Evolutionary conservation across 768 basidiomycete genomes (phyloP), one percentile per base, ranked within the genome.

Genomic region (Psilocybe azurescens): DNA sequence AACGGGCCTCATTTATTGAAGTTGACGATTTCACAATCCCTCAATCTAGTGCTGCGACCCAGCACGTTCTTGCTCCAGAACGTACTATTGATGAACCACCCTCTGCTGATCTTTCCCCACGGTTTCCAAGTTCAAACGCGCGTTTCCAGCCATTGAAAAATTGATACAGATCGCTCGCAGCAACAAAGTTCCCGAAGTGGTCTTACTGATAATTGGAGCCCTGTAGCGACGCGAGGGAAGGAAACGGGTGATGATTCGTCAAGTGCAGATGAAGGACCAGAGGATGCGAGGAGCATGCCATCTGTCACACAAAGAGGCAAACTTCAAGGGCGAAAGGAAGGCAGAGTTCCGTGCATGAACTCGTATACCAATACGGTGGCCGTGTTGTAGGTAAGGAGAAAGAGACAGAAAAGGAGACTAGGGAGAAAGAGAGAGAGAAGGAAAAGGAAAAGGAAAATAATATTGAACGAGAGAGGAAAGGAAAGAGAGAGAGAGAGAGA

Each of bases 261-360:
- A 11, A 87, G 87, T 68, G 85, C 82, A 6, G 83, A 85, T 48
- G 88, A 88, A 64, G 89, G 79, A 5, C 83, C 83, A 5, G 83
- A 85, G 68, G 81, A 84, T 58, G 76, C 74, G 13, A 69, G 64
- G 53, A 72, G 75, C 36, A 65, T 71, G 55, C 66, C 60, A 18
- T 67, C 71, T 28, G 67, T 67, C 52, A 58, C 72, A 68, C 65
- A 70, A 16, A 70, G 61, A 65, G 67, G 33, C 62, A 59, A 16
- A 67, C 73, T 55, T 75, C 73, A 54, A 81, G 74, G 66, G 73
- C 76, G 47, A 86, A 86, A 66, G 79, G 84, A 44, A 77, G 92
- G 64, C 91, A 94, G 77, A 89, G 86, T 68, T 94, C 93, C 11
- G 91, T 94, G 24, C 91, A 95, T 68, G 89, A 94, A 69, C 71